Conservation (phyloP, 352 stramenopile species). For the Halophytophthora batemanensis region DNA sequence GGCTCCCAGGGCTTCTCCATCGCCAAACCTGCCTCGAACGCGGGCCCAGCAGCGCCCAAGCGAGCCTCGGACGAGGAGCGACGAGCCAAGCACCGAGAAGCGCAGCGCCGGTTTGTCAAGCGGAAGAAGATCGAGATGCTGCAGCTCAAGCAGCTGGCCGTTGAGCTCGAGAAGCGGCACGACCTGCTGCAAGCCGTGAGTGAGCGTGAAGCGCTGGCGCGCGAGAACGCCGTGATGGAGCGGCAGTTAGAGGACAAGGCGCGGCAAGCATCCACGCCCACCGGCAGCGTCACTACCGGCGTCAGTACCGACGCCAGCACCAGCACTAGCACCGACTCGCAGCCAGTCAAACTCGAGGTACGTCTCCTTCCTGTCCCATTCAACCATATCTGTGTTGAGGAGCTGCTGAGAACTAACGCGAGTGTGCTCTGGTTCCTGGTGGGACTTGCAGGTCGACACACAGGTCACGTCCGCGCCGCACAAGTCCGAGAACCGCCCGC, state of each 20-base stretch:
- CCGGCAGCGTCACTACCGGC: no score
- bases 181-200: conserved; percentile 24
- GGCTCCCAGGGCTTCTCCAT: conserved; percentile 13
- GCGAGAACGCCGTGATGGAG: conserved; percentile 22
- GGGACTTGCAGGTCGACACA: conserved; percentile 3
- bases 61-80: conserved; percentile 45
- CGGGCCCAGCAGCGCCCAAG: conserved; percentile 10
- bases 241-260: conserved; percentile 19
- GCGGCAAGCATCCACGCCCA: not conserved
- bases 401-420: no score
- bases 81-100: conserved; percentile 51
- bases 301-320: not conserved
- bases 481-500: conserved; percentile 3
- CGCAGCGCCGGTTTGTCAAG: conserved; percentile 45
- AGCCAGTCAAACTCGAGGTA: no score
- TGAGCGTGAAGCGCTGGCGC: conserved; percentile 17
- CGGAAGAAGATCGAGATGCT: conserved; percentile 49
- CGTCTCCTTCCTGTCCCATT: no score
- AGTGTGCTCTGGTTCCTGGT: no score
- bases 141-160: conserved; percentile 32
- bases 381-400: no score
- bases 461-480: not conserved
- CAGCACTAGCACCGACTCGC: no score
- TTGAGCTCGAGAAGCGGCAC: conserved; percentile 29
- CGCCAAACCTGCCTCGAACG: conserved; percentile 5